These are phyloP conservation scores for Lentinus polychrous DNA, from an alignment of 1,284 basidiomycete genomes.

Conservation along the genomic window DNA sequence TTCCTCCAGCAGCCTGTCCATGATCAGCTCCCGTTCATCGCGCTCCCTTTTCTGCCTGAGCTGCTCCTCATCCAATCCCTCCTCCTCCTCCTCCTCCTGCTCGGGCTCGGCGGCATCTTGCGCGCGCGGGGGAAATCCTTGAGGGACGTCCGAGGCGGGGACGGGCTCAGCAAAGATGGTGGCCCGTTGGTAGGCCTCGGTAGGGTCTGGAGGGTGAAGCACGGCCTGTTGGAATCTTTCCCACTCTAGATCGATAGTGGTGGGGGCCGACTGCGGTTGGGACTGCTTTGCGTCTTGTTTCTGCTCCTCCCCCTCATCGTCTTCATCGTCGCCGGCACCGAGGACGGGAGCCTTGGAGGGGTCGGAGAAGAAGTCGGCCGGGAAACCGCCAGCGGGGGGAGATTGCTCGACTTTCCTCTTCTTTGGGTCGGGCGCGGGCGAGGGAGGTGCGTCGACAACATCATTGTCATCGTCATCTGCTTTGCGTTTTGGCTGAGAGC, in stretches of 20 bases:
- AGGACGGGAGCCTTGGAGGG: slow-evolving; percentile 45
- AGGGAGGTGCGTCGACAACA: slow-evolving; percentile 18
- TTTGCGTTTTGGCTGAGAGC: slow-evolving; percentile 13
- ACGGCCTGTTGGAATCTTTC: slow-evolving; percentile 62
- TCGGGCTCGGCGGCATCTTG: slow-evolving; percentile 20
- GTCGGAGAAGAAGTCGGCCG: slow-evolving; percentile 76
- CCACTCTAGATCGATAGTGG: slow-evolving; percentile 57
- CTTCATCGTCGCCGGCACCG: slow-evolving; percentile 28
- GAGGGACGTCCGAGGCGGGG: slow-evolving; percentile 36
- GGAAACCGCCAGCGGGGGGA: slow-evolving; percentile 33
- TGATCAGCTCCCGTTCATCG: slow-evolving; percentile 74
- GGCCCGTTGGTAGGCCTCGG: slow-evolving; percentile 56
- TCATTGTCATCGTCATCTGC: slow-evolving; percentile 29
- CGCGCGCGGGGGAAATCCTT: slow-evolving; percentile 45
- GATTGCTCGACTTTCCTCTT: slow-evolving; percentile 10
- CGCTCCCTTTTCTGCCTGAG: slow-evolving; percentile 41
- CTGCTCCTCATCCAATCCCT: slow-evolving; percentile 39
- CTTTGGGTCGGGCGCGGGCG: slow-evolving; percentile 11
- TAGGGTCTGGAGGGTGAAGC: slow-evolving; percentile 29
- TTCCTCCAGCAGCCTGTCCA: slow-evolving; percentile 75
- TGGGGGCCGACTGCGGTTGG: slow-evolving; percentile 7
- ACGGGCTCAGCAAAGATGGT: slow-evolving; percentile 67
- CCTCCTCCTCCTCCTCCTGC: slow-evolving; percentile 25
- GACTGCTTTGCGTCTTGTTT: slow-evolving; percentile 13
- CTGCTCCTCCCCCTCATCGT: slow-evolving; percentile 15